Conservation (phyloP, 192 early-diverging fungal genomes). For the Chytriomyces hyalinus region DNA sequence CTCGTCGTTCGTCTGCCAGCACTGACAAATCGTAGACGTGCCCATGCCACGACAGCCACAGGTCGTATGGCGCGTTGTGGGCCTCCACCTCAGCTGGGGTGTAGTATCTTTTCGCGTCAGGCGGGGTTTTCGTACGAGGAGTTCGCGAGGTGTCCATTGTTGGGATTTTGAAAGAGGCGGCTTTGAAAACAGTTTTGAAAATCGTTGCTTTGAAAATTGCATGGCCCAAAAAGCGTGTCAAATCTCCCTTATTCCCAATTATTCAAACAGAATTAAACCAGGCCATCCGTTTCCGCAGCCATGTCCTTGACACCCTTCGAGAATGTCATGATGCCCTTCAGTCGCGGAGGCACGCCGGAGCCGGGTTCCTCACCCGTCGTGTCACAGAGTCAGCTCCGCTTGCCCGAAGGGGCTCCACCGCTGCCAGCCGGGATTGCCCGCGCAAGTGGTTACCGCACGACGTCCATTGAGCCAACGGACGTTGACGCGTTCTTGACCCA, state of each 20-base stretch:
- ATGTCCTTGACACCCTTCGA: constrained; percentile 19
- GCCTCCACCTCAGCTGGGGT: constrained; percentile 54
- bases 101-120: constrained; percentile 28
- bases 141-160: constrained; percentile 3
- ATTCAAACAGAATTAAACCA: not conserved
- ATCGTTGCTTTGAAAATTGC: too few relatives aligned
- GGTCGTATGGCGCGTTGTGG: constrained; percentile 60
- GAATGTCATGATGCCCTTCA: constrained; percentile 21
- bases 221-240: too few relatives aligned
- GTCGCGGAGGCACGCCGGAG: constrained; percentile 1
- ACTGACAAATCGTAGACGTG: constrained; percentile 57
- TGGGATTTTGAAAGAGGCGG: too few relatives aligned
- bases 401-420: not conserved
- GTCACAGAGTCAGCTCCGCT: not conserved
- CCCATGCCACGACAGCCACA: constrained; percentile 64
- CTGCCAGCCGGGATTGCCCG: not conserved
- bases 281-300: not conserved
- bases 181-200: too few relatives aligned
- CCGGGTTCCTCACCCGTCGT: not conserved
- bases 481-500: constrained; percentile 34
- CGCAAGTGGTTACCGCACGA: constrained; percentile 9
- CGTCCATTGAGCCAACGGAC: not conserved
- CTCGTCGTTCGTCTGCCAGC: constrained; percentile 46
- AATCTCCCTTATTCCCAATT: too few relatives aligned
- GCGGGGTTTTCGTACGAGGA: constrained; percentile 29